phyloP scores from a whole-genome alignment of 2,329 filamentous ascomycete genomes.

The Colletotrichum sp. region DNA sequence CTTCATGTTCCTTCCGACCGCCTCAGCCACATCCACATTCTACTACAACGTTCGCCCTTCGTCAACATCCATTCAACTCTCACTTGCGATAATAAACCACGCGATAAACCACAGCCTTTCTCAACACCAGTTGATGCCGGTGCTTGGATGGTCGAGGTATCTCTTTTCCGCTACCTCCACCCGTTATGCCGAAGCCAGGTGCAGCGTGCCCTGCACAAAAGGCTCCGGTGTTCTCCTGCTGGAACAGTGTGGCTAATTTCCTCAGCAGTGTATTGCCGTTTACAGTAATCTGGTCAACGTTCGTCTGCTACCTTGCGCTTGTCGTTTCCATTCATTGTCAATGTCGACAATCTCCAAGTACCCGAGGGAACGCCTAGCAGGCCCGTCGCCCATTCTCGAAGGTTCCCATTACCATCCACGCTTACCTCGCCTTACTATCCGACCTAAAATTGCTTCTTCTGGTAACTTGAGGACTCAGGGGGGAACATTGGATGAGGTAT shows the following conservation, averaged over 20 bases:
- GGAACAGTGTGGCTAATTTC: not conserved
- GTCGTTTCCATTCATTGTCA: not conserved
- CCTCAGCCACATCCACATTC: too few relatives aligned
- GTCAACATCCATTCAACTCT: too few relatives aligned
- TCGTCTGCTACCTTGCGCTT: not conserved
- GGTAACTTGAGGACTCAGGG: not conserved
- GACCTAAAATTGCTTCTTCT: not conserved
- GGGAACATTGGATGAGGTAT: rapidly evolving
- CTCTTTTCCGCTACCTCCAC: too few relatives aligned
- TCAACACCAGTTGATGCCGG: too few relatives aligned
- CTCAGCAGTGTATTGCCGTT: not conserved
- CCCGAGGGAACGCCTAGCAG: not conserved
- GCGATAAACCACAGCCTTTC: too few relatives aligned
- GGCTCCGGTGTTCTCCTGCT: not conserved
- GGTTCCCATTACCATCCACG: not conserved
- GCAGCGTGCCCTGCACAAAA: not conserved
- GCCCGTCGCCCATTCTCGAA: not conserved
- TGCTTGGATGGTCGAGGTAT: too few relatives aligned
- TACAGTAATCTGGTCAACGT: not conserved
- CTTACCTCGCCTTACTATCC: too few relatives aligned
- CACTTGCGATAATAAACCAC: too few relatives aligned
- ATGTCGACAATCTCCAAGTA: not conserved
- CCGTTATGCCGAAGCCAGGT: not conserved
- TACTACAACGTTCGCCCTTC: too few relatives aligned
- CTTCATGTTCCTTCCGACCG: too few relatives aligned